Evolutionary conservation across 1,139 yeast genomes (phyloP).

Genomic region (Scheffersomyces stambukii): DNA sequence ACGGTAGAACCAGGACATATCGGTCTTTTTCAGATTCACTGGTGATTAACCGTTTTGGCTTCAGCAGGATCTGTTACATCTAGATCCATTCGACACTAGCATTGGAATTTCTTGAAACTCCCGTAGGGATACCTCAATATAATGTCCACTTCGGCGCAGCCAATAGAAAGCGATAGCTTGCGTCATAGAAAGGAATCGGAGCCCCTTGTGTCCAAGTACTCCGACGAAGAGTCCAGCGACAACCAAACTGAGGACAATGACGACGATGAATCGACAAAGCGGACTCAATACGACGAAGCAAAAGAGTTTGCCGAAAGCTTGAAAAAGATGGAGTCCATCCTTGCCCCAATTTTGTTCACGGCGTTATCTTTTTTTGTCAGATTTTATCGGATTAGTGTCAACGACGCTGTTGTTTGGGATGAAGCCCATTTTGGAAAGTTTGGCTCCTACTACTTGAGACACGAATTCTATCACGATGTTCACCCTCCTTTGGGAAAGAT

Average conservation of each 20-base stretch:
- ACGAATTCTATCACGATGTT: conserved; percentile 94
- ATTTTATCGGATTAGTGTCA: conserved; percentile 49
- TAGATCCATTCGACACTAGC: too few relatives aligned
- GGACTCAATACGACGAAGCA: conserved; percentile 26
- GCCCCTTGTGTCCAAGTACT: too few relatives aligned
- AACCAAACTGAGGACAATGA: conserved; percentile 12
- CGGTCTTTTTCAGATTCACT: too few relatives aligned
- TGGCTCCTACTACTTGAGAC: conserved; percentile 88
- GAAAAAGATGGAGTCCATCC: conserved; percentile 27
- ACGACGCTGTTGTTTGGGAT: conserved; percentile 57
- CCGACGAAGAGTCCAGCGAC: too few relatives aligned
- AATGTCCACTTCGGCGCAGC: conserved; percentile 27
- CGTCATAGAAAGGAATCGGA: too few relatives aligned
- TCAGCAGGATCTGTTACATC: too few relatives aligned
- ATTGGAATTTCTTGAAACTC: too few relatives aligned
- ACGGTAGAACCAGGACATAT: too few relatives aligned
- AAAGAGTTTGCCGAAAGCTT: conserved; percentile 30
- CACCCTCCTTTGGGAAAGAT: conserved; percentile 98
- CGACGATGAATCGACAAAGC: conserved; percentile 20
- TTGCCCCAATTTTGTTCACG: conserved; percentile 49
- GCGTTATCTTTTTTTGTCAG: conserved; percentile 46
- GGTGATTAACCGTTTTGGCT: too few relatives aligned
- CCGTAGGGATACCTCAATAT: too few relatives aligned
- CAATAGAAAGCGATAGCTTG: conserved; percentile 17
- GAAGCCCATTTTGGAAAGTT: conserved; percentile 87